A percentile compares a stretch with the other conserved stretches of the same genome.
Conservation (phyloP, 2,329 filamentous ascomycete genomes). For the Acrocalymma vagum region DNA sequence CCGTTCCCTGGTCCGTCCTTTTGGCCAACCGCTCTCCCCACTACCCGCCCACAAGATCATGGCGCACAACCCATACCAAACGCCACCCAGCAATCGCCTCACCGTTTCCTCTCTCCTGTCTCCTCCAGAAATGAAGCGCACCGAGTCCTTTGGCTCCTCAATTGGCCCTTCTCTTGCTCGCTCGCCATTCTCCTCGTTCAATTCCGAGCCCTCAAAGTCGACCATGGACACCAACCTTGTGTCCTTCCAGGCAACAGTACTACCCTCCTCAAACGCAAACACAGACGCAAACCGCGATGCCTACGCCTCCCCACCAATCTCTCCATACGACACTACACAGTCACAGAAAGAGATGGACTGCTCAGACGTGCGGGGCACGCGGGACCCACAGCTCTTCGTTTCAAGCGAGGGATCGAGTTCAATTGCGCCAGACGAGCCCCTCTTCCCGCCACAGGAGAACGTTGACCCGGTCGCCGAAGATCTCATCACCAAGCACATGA, state of each 20-base stretch:
- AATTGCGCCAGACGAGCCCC: slow-evolving; percentile 39
- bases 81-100: slow-evolving; percentile 40
- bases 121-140: slow-evolving; percentile 50
- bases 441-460: slow-evolving; percentile 43
- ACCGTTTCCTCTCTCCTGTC: slow-evolving; percentile 50
- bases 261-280: too few species aligned
- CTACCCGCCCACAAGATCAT: slow-evolving; percentile 18
- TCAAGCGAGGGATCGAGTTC: slow-evolving; percentile 33
- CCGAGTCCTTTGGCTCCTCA: slow-evolving; percentile 49
- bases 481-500: slow-evolving; percentile 46
- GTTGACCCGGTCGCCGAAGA: slow-evolving; percentile 30
- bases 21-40: background rate
- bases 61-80: slow-evolving; percentile 38
- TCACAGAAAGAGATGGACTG: slow-evolving; percentile 46
- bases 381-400: slow-evolving; percentile 48
- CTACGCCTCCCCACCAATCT: slow-evolving; percentile 51
- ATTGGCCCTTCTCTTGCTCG: slow-evolving; percentile 27
- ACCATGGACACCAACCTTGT: slow-evolving; percentile 24
- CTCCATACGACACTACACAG: slow-evolving; percentile 45
- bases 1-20: slow-evolving; percentile 2
- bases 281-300: slow-evolving; percentile 36
- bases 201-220: slow-evolving; percentile 32
- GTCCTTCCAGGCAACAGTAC: slow-evolving; percentile 28
- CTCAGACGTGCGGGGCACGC: slow-evolving; percentile 33
- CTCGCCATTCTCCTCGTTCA: slow-evolving; percentile 37